Percentiles rank a stretch among this genome's conserved stretches.
These are phyloP conservation scores for Nannochloris sp. DNA, from an alignment of 139 green algal genomes.

Conservation along the genomic window DNA sequence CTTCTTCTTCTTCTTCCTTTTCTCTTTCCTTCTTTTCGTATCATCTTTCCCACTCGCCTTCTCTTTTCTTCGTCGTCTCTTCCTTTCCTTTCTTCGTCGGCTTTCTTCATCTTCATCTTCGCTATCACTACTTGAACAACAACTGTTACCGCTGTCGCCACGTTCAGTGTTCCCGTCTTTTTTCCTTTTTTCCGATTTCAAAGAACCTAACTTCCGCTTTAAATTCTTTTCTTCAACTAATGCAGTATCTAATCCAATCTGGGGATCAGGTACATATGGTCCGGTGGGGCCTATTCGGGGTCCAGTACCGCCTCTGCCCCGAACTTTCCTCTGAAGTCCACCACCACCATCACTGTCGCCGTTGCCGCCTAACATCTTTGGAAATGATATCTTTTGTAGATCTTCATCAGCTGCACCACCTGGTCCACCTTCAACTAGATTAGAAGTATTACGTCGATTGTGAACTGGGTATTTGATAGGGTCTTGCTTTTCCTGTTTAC, in stretches of 20 bases:
- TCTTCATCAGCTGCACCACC: no score
- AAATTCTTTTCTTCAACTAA: no score
- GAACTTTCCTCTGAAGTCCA: no score
- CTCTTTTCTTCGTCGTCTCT: neutral
- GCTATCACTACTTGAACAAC: neutral
- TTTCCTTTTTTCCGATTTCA: neutral
- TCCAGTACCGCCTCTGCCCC: neutral
- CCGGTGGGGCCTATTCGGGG: neutral
- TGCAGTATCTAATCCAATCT: no score
- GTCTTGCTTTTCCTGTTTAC: no score
- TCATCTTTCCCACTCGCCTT: constrained; percentile 1
- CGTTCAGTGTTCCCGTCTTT: neutral
- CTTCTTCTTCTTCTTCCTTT: neutral
- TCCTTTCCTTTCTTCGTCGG: neutral
- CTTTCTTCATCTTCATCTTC: neutral
- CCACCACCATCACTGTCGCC: neutral
- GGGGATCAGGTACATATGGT: neutral
- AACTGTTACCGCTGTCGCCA: neutral
- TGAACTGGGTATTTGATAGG: no score
- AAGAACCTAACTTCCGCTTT: neutral
- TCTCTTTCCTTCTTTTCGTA: neutral
- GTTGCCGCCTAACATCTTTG: no score
- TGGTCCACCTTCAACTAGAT: no score
- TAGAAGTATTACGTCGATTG: no score
- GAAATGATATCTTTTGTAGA: no score